phyloP scores from a whole-genome alignment of 441 rosid genomes.

The Arabidopsis hybrid region DNA sequence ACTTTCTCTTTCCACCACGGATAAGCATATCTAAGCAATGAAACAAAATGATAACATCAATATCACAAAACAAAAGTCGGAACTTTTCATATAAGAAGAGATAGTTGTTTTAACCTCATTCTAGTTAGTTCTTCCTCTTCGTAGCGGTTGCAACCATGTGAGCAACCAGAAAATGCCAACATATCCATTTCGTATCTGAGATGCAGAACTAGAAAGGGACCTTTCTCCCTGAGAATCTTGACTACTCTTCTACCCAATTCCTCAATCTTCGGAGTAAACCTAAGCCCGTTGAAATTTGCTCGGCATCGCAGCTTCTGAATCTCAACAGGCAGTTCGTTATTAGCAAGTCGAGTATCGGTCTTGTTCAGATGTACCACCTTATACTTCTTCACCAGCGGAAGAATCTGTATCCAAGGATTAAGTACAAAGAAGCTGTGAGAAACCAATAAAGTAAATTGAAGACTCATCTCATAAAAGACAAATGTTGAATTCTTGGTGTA shows the following conservation, averaged over 20 bases:
- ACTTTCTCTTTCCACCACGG: conserved; percentile 87
- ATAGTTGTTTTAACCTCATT: conserved; percentile 58
- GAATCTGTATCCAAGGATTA: conserved; percentile 53
- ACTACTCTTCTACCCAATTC: conserved; percentile 69
- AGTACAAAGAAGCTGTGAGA: conserved; percentile 23
- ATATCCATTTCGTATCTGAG: conserved; percentile 84
- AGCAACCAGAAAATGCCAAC: conserved; percentile 79
- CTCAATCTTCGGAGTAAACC: conserved; percentile 68
- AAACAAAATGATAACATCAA: background rate
- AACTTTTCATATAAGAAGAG: background rate
- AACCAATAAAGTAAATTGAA: conserved; percentile 13
- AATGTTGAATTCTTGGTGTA: conserved; percentile 4
- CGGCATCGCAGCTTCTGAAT: conserved; percentile 75
- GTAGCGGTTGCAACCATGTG: conserved; percentile 66
- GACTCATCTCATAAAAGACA: conserved; percentile 8
- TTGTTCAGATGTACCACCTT: conserved; percentile 69
- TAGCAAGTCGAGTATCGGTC: conserved; percentile 77
- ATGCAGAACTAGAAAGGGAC: conserved; percentile 79
- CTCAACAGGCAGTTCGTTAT: conserved; percentile 66
- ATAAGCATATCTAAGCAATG: conserved; percentile 62
- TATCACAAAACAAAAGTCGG: background rate
- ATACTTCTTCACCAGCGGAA: conserved; percentile 64
- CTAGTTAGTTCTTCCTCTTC: conserved; percentile 70
- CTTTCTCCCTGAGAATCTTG: conserved; percentile 65
- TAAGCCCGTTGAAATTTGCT: conserved; percentile 68